Evolutionary conservation across 2,329 filamentous ascomycete species (phyloP), one percentile per base, ranked within the genome.

Genomic region (Gnomoniopsis sp.): DNA sequence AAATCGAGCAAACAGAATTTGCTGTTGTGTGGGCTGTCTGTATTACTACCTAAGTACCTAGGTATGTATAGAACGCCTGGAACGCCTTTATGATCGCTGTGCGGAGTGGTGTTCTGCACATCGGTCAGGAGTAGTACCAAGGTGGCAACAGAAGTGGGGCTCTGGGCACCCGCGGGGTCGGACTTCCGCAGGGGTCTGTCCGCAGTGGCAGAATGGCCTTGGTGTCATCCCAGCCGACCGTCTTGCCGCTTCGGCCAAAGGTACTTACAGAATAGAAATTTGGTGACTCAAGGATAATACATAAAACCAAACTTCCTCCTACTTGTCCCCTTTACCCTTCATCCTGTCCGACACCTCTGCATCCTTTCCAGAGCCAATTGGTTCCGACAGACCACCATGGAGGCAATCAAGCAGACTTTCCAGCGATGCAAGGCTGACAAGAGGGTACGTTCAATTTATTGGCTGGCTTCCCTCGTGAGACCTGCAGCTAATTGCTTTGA

Each of bases 331-430:
- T 54, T 30, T 30, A 26, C 19, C 43, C 48, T 23, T 46, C 49
- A 48, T 57, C 38, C 48, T 36, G 43, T 36, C 19, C 15, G 8
- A 19, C 22, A 34, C 57, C 3, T 54, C 23, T 19, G 53, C 22
- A 23, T 17, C 38, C 53, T 41, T 36, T 19, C 44, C 46, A 26
- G 52, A 57, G 26, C 38, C 57, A 62, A 61, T 58, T 61, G 60
- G 21, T 46, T 34, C 43, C 33, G 38, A 3, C 23, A 41, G 38
- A 46, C 22, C 70, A 77, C 23, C 49, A 86, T 85, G 83, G 82
- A 86, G 64, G 75, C 70, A 61, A 78, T 86, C 65, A 83, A 79
- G 71, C 72, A 84, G 72, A 83, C 82, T n/a, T 86, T 86, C 67
- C 74, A 75, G 70, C 79, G 75, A 68, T 85, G 81, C 78, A 85